Conservation (phyloP, 768 basidiomycete genomes). For the Leccinellum albellum region DNA sequence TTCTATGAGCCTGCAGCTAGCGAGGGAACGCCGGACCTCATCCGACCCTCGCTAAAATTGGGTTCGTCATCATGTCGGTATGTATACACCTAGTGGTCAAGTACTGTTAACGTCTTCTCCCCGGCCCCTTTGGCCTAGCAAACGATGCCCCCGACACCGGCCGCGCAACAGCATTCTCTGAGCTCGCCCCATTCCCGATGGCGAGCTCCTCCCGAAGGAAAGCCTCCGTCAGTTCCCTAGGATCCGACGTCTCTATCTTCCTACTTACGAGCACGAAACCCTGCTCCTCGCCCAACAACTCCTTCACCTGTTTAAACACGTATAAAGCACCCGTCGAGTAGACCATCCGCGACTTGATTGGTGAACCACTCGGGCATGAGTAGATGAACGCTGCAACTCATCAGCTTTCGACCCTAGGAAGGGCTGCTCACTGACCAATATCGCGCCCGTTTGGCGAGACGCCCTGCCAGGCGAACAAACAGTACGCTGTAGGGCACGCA, state of each 20-base stretch:
- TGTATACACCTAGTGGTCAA: too few species aligned
- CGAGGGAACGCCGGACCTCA: conserved; percentile 21
- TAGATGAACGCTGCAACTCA: conserved; percentile 77
- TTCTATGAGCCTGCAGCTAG: neutral
- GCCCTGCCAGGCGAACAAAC: conserved; percentile 65
- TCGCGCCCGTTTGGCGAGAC: conserved; percentile 45
- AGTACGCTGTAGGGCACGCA: conserved; percentile 41
- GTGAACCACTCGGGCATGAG: conserved; percentile 78
- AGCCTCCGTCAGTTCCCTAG: conserved; percentile 61
- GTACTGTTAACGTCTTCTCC: conserved; percentile 43
- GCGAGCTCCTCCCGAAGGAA: conserved; percentile 61
- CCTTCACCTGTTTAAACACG: conserved; percentile 55
- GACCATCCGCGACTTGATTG: conserved; percentile 84
- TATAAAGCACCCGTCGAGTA: conserved; percentile 70
- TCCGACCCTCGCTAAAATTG: conserved; percentile 11
- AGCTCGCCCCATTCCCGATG: conserved; percentile 13
- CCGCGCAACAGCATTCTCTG: conserved; percentile 10
- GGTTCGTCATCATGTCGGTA: too few species aligned
- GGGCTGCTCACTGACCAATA: conserved; percentile 45
- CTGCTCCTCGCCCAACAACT: conserved; percentile 42
- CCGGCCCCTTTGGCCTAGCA: conserved; percentile 67
- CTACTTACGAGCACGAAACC: conserved; percentile 43
- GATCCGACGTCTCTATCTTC: conserved; percentile 84
- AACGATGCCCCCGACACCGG: conserved; percentile 44
- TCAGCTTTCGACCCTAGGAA: neutral